phyloP scores from a whole-genome alignment of 306 rosid genomes.

The Carpinus fangiana region DNA sequence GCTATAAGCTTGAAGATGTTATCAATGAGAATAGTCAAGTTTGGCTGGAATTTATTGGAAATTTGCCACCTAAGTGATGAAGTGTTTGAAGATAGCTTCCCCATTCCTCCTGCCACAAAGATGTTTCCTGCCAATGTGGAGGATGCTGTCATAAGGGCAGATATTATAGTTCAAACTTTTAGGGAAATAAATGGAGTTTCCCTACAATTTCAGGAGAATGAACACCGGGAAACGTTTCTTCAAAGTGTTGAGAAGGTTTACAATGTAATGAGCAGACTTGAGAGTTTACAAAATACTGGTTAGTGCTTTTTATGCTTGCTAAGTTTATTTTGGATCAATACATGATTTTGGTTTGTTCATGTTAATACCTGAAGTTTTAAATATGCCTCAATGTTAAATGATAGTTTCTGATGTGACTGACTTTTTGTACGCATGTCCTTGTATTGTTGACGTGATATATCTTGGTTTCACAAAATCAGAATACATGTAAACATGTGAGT shows the following conservation, averaged over 20 bases:
- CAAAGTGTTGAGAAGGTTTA: conserved; percentile 68
- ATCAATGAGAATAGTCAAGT: conserved; percentile 66
- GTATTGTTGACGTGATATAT: not conserved
- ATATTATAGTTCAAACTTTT: conserved; percentile 80
- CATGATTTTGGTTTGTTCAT: not conserved
- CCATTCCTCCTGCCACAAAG: conserved; percentile 64
- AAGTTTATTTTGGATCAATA: conserved; percentile 5
- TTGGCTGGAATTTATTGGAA: conserved; percentile 81
- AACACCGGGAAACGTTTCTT: conserved; percentile 70
- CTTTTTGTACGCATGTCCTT: not conserved
- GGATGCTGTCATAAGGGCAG: conserved; percentile 84
- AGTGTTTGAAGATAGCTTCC: conserved; percentile 50
- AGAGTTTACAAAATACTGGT: conserved; percentile 62
- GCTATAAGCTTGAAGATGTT: conserved; percentile 71
- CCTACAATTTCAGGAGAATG: conserved; percentile 46
- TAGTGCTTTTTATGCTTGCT: conserved; percentile 22
- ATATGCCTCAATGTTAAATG: not conserved
- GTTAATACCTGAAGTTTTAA: not conserved
- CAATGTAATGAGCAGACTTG: conserved; percentile 51
- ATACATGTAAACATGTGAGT: too few relatives aligned
- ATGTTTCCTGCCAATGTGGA: conserved; percentile 95
- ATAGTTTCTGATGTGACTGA: not conserved
- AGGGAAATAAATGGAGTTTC: conserved; percentile 80
- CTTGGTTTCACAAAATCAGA: too few relatives aligned
- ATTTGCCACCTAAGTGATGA: conserved; percentile 81